A percentile compares a stretch with the other conserved stretches of the same genome.
Evolutionary conservation across 495 filamentous ascomycete species (phyloP).

Genomic region (Oidiodendron maius): DNA sequence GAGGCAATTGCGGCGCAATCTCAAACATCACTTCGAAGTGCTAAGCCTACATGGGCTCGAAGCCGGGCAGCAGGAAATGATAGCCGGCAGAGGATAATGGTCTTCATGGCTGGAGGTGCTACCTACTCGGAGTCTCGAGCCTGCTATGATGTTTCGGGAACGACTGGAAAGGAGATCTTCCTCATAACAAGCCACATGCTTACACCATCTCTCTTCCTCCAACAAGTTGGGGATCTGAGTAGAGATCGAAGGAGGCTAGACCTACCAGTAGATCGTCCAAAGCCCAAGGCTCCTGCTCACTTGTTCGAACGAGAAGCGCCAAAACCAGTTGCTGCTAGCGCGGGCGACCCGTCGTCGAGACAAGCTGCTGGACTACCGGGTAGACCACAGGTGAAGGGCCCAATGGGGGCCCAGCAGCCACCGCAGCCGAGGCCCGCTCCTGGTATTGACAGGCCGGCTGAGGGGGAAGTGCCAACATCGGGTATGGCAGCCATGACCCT

Average conservation of each 20-base stretch:
- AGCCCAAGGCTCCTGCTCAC: slow-evolving; percentile 75
- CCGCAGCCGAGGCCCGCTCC: slow-evolving; percentile 1
- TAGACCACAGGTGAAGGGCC: slow-evolving; percentile 18
- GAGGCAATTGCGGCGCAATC: slow-evolving; percentile 53
- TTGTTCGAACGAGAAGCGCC: slow-evolving; percentile 74
- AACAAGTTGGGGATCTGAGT: slow-evolving; percentile 74
- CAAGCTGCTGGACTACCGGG: slow-evolving; percentile 14
- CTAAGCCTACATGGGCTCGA: slow-evolving; percentile 91
- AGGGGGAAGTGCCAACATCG: slow-evolving; percentile 41
- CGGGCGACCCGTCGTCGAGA: slow-evolving; percentile 20
- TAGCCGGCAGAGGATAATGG: slow-evolving; percentile 82
- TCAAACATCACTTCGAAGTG: slow-evolving; percentile 74
- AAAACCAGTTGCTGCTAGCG: slow-evolving; percentile 20
- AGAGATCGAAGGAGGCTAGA: slow-evolving; percentile 66
- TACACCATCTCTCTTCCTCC: slow-evolving; percentile 70
- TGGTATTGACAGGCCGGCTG: no score
- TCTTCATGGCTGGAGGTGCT: slow-evolving; percentile 95
- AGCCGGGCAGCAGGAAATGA: slow-evolving; percentile 69
- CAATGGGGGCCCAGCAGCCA: slow-evolving; percentile 4
- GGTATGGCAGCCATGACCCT: slow-evolving; percentile 56
- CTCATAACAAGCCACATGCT: slow-evolving; percentile 90
- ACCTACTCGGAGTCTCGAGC: slow-evolving; percentile 83
- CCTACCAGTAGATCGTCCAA: slow-evolving; percentile 75
- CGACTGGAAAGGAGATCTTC: slow-evolving; percentile 73
- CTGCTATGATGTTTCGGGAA: slow-evolving; percentile 80